Conservation (phyloP, 805 yeast genomes). For the Starmerella sirachaensis region DNA sequence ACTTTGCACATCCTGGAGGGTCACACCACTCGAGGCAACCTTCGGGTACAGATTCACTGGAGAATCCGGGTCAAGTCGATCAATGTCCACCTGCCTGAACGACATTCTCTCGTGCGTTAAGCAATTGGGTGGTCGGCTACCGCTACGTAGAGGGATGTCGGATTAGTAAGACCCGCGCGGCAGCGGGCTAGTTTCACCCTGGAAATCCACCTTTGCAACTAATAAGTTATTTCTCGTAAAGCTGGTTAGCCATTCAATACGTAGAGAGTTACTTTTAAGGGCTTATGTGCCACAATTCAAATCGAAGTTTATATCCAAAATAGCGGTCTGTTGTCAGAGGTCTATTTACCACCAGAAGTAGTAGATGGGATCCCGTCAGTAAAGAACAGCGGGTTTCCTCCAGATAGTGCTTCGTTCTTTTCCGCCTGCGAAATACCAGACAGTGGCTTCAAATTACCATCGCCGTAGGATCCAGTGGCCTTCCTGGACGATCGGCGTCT, state of each 20-base stretch:
- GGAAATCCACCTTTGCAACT: too few relatives aligned
- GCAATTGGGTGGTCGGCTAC: too few relatives aligned
- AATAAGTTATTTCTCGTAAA: too few relatives aligned
- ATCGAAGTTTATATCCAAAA: too few relatives aligned
- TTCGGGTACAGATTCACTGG: conserved; percentile 51
- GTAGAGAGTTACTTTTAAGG: too few relatives aligned
- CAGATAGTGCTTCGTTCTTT: conserved; percentile 6
- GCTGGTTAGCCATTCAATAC: too few relatives aligned
- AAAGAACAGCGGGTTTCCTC: conserved; percentile 13
- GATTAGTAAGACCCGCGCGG: too few relatives aligned
- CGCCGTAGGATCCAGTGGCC: conserved; percentile 18
- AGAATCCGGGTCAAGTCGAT: conserved; percentile 75
- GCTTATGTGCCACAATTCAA: not conserved
- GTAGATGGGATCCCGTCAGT: conserved; percentile 13
- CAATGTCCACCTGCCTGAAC: conserved; percentile 78
- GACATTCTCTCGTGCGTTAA: too few relatives aligned
- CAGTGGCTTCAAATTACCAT: conserved; percentile 10
- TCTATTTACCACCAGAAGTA: conserved; percentile 4
- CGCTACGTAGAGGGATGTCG: too few relatives aligned
- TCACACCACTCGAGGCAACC: conserved; percentile 43
- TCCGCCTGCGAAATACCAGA: conserved; percentile 8
- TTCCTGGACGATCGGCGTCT: conserved; percentile 12
- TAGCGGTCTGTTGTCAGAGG: too few relatives aligned
- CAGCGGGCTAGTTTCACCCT: too few relatives aligned
- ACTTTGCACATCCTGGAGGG: conserved; percentile 42